Percentiles rank a stretch among this genome's conserved stretches.
Conservation (phyloP, 2,329 filamentous ascomycete genomes). For the Aspergillus sp. region DNA sequence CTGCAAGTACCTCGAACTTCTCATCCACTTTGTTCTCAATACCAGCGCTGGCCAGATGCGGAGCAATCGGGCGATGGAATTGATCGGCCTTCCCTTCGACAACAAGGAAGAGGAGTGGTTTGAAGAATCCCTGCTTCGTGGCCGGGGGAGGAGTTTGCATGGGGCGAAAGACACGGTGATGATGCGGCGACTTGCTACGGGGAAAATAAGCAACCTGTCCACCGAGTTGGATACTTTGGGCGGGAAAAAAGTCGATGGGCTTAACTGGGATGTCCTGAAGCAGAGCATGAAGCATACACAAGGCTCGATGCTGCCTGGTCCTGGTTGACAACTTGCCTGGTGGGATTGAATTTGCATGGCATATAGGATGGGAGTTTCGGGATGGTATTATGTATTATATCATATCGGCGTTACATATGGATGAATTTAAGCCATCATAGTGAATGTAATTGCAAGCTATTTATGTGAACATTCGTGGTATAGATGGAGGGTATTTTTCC, state of each 20-base stretch:
- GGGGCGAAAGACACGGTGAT: slow-evolving; percentile 64
- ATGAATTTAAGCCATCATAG: too few relatives aligned
- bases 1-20: slow-evolving; percentile 55
- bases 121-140: slow-evolving; percentile 55
- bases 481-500: too few relatives aligned
- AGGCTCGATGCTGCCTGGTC: slow-evolving; percentile 9
- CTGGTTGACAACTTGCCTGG: slow-evolving; percentile 2
- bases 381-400: too few relatives aligned
- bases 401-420: too few relatives aligned
- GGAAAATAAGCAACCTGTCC: slow-evolving; percentile 36
- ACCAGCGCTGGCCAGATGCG: slow-evolving; percentile 29
- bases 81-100: slow-evolving; percentile 65
- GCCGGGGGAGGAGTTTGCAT: slow-evolving; percentile 55
- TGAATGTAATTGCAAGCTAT: too few relatives aligned
- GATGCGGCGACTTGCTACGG: slow-evolving; percentile 62
- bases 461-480: too few relatives aligned
- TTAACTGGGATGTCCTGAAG: slow-evolving; percentile 44
- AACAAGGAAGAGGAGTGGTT: slow-evolving; percentile 65
- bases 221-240: slow-evolving; percentile 28
- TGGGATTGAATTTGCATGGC: too few relatives aligned
- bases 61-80: slow-evolving; percentile 54
- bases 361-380: too few relatives aligned
- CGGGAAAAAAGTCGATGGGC: slow-evolving; percentile 39
- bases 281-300: slow-evolving; percentile 24
- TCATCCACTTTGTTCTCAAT: slow-evolving; percentile 52